These are phyloP conservation scores for Dillenia turbinata DNA, from an alignment of 164 flowering plant species.

Conservation along the genomic window DNA sequence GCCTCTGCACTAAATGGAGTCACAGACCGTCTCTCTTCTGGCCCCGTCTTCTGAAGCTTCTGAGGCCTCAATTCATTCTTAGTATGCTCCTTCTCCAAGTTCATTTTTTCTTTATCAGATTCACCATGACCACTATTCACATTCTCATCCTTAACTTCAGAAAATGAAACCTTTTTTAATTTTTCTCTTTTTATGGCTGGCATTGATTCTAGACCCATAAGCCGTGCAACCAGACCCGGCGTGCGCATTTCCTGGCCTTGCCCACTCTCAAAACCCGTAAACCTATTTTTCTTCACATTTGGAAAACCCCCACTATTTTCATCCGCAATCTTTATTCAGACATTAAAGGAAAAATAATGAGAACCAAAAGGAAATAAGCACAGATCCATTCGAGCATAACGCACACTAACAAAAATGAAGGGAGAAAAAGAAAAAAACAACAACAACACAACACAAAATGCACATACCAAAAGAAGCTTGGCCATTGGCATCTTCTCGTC, in stretches of 20 bases:
- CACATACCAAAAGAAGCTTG: slow-evolving; percentile 67
- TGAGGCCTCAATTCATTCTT: slow-evolving; percentile 69
- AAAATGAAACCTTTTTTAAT: slow-evolving; percentile 22
- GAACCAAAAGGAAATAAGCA: neutral
- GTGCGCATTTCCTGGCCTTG: slow-evolving; percentile 43
- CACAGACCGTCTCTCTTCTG: slow-evolving; percentile 45
- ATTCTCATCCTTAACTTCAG: slow-evolving; percentile 14
- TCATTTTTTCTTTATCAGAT: slow-evolving; percentile 18
- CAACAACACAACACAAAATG: neutral
- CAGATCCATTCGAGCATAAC: neutral
- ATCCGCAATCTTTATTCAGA: slow-evolving; percentile 61
- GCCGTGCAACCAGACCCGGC: slow-evolving; percentile 82
- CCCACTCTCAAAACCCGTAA: slow-evolving; percentile 15
- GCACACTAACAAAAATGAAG: neutral
- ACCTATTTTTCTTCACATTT: slow-evolving; percentile 34
- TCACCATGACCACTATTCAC: slow-evolving; percentile 20
- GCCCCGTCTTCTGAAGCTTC: slow-evolving; percentile 78
- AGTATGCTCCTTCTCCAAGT: slow-evolving; percentile 28
- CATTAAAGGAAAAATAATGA: neutral
- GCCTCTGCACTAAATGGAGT: slow-evolving; percentile 68
- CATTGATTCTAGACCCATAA: slow-evolving; percentile 93
- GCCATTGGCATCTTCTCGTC: slow-evolving; percentile 68
- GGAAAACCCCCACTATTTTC: slow-evolving; percentile 90
- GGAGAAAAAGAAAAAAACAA: neutral
- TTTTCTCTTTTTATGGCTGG: slow-evolving; percentile 39